Evolutionary conservation across 2,329 filamentous ascomycete species (phyloP), one percentile per base, ranked within the genome.

Genomic region (Ilyonectria mors-panacis): DNA sequence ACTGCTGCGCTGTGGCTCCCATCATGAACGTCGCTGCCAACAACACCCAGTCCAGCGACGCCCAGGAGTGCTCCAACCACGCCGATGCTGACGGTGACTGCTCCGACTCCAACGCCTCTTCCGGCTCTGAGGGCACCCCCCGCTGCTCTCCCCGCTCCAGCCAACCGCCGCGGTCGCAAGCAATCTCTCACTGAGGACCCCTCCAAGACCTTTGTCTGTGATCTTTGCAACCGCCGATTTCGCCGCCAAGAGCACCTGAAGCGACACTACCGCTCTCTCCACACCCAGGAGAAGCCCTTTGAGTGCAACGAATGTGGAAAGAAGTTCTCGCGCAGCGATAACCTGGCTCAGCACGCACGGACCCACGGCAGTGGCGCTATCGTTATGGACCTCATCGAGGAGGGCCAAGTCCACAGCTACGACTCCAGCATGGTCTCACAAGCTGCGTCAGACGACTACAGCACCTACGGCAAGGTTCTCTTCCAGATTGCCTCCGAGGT

Each of bases 211-310:
- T 99, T 98, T 71, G 94, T 97, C 67, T 99, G 96, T 85, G 94
- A 95, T 63, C 89, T 98, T 23, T 99, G 96, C 91, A 95, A 94
- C 77, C 94, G 96, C 72, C 94, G 96, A 68, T 99, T 99, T 92
- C 93, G 96, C 70, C 94, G 96, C 70, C 96, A 99, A 84, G 96
- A 99, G 83, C 96, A 99, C 79, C 90, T 99, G 67, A 99, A 99
- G 91, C 93, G 96, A 70, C 96, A 99, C 86, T 97, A 97, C 87
- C 92, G 96, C 75, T 98, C 96, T 65, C 94, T 99, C 54, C 96
- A 99, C 87, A 99, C 96, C 1, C 92, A 97, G 79, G 96, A 98
- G 81, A 99, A 98, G 91, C 96, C 96, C 6, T 99, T 98, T 77
- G 94, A 97, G 85, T 99, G 96, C 87, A 89, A 91, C 73, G 95